Evolutionary conservation across 208 protist genomes (phyloP), one percentile per base, ranked within the genome.

Genomic region (Lotmaria passim): DNA sequence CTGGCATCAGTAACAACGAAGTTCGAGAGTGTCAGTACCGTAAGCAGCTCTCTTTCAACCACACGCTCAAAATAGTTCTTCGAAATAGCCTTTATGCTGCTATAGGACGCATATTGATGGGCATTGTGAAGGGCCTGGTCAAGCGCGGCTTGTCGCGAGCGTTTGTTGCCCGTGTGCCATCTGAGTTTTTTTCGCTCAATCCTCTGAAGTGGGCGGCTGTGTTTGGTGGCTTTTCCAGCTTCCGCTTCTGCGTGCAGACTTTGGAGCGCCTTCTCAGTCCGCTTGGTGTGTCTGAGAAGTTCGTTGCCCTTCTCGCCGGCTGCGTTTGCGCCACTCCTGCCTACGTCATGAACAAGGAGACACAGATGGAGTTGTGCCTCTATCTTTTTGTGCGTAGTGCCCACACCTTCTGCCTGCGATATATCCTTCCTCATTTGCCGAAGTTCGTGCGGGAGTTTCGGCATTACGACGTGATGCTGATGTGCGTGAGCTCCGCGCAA

Each of bases 381-480:
- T 94, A 94, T 72, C 69, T 83, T 23, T 75, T 91, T 66, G 89
- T 93, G 28, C 78, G 91, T 48, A 85, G 81, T 23, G 61, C 87
- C n/a, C 81, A 93, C 69, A 85, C 74, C 17, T 90, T 94, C 59
- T 64, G 46, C 28, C 72, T 85, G 28, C 69, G 87, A n/a, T 86
- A 80, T 67, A 43, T 96, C 46, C 64, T 89, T 39, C 88, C 86
- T 14, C 46, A 46, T 31, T 69, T 92, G 51, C 91, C 91, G 5
- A 48, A 53, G 30, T 14, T 26, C 14, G 51, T 93, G 12, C 78
- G 80, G 41, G 39, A 77, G 12, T 96, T 96, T 68, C 47, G 79
- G 1, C 76, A 96, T 64, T 96, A 94, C 73, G 91, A 96, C 51
- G 78, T 91, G 66, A 34, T 91, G 39, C 53, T 85, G 31, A 93